A percentile compares a stretch with the other conserved stretches of the same genome.
Evolutionary conservation across 805 yeast genomes (phyloP).

Genomic region (Candida ortonii): DNA sequence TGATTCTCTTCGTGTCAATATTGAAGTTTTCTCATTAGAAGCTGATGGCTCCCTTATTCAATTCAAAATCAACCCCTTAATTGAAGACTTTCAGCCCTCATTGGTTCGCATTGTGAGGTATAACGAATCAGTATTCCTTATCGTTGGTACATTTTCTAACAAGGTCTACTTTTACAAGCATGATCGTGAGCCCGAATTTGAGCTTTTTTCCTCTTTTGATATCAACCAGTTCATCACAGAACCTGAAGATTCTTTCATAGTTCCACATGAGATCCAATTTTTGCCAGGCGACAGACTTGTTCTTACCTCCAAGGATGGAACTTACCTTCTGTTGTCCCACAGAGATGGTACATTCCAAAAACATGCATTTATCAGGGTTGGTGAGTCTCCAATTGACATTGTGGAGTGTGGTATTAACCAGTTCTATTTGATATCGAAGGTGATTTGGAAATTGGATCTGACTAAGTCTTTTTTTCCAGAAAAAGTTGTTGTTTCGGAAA

Average conservation of each 20-base stretch:
- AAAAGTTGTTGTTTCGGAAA: slow-evolving; percentile 26
- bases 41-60: slow-evolving; percentile 1
- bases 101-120: slow-evolving; percentile 10
- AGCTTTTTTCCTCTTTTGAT: slow-evolving; percentile 4
- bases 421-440: slow-evolving; percentile 22
- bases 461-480: slow-evolving; percentile 24
- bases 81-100: slow-evolving; percentile 18
- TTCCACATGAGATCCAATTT: slow-evolving; percentile 12
- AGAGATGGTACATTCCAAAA: not conserved
- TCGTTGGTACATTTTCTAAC: slow-evolving; percentile 20
- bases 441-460: slow-evolving; percentile 29
- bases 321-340: slow-evolving; percentile 7
- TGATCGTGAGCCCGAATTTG: slow-evolving; percentile 5
- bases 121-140: slow-evolving; percentile 6
- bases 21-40: slow-evolving; percentile 16
- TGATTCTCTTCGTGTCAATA: slow-evolving; percentile 5
- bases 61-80: slow-evolving; percentile 6
- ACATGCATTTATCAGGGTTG: slow-evolving; percentile 11
- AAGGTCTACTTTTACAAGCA: slow-evolving; percentile 13
- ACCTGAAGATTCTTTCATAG: slow-evolving; percentile 3
- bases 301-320: slow-evolving; percentile 27
- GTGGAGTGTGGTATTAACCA: slow-evolving; percentile 3
- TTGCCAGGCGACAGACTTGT: slow-evolving; percentile 7
- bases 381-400: slow-evolving; percentile 21
- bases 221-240: slow-evolving; percentile 1